Evolutionary conservation across 2,329 filamentous ascomycete genomes (phyloP), one percentile per base, ranked within the genome.

Genomic region (Fusarium ramigenum): DNA sequence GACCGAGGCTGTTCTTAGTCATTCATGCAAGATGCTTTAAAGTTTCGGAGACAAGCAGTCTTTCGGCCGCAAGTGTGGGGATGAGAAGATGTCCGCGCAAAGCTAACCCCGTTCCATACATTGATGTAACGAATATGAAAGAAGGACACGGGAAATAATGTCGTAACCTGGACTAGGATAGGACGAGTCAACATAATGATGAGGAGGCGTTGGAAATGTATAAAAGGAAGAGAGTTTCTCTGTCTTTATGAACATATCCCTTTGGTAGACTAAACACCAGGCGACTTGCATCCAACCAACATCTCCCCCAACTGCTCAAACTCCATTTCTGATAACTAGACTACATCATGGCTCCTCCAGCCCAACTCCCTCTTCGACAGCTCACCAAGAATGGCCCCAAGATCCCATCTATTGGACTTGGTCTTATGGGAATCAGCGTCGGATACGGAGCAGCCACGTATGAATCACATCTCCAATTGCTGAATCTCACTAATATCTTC

Each of bases 301-400:
- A 52, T 19, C 28, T 44, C 9, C 15, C 36, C 9, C 39, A 43
- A 28, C 6, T 32, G 10, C 9, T 12, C 44, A n/a, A 42, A 40
- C 23, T 60, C 49, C 21, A 61, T n/a, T 23, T 44, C 44, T 28
- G 6, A 54, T 8, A 46, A 40, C 6, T 14, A 12, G 32, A 16
- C 40, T 47, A 18, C 9, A 73, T 28, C 59, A 77, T 78, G 75
- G 49, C 65, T 49, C 69, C 74, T 65, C 63, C 71, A 19, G 54
- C 49, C 7, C 63, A 72, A 25, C 71, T 77, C 32, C 71, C 75
- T 43, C 64, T 77, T 43, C 74, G 72, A 14, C 63, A 69, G 46
- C 82, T 90, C 19, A 87, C 88, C 67, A 85, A 84, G 67, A 82
- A 86, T 72, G 88, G 88, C 21, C 87, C 87, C 1, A 74, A 83